Base-by-base conservation (phyloP, 1,284 basidiomycete genomes). In the Golubevia sp. region DNA sequence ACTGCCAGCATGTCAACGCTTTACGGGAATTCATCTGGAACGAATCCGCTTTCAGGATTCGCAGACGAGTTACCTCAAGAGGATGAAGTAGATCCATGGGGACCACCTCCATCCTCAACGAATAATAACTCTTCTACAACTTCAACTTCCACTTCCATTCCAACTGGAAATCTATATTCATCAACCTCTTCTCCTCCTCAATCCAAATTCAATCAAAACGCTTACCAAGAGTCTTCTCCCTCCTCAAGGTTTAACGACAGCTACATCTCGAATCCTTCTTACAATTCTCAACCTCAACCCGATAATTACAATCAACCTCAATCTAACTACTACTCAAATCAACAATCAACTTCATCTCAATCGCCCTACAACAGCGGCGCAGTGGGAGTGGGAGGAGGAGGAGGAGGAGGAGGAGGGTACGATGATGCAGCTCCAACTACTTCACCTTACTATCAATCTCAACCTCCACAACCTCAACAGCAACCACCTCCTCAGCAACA, bases 1-100 rank as follows among this genome's bases (percentile, higher is more conserved):
- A 3, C 30, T 3, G 11, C 30, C n/a, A n/a, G n/a, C 4, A 34
- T 34, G 30, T 34, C 30, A 34, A 34, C 30, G 11, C 30, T 34
- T 34, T 34, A 34, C 30, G 30, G 30, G 11, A 34, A 11, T 34
- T 34, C 30, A 34, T n/a, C n/a, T n/a, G n/a, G n/a, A n/a, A 34
- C 30, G 30, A 34, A 34, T 34, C 30, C 30, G 11, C 30, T 34
- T 11, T 34, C 30, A 5, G 30, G 5, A 34, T 34, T 34, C 30
- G 30, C 5, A 34, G 30, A 34, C 11, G 30, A 34, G 5, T 11
- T 34, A 11, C 30, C 30, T 5, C 5, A 5, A 34, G 30, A 34
- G 11, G 57, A 58, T 50, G 70, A 70, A 44, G 68, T 67, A 1
- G 70, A 73, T 58, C 70, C 70, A 6, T 73, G 70, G 70, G 70